A percentile compares a stretch with the other conserved stretches of the same genome.
Evolutionary conservation across 495 filamentous ascomycete species (phyloP).

Genomic region (Tuber brumale): DNA sequence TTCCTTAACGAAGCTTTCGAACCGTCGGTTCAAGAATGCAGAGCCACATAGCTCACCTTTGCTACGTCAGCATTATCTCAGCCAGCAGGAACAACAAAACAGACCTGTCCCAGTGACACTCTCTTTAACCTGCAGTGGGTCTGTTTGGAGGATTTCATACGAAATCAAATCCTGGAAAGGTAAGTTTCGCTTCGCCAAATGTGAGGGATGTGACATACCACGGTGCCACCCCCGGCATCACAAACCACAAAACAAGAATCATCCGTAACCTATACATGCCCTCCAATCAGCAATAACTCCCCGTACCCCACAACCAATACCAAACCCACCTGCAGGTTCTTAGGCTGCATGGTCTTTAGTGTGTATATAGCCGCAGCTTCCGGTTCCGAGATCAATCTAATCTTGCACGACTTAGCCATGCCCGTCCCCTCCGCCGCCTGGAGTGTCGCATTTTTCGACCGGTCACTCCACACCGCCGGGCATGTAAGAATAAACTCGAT

Average conservation of each 20-base stretch:
- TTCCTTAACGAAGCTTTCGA: constrained; percentile 58
- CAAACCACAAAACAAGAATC: constrained; percentile 49
- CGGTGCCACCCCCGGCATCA: constrained; percentile 57
- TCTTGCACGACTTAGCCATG: constrained; percentile 35
- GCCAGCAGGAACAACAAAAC: background rate
- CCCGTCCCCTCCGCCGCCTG: constrained; percentile 62
- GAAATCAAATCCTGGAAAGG: constrained; percentile 44
- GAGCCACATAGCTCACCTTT: constrained; percentile 53
- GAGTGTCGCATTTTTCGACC: constrained; percentile 62
- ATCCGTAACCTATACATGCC: constrained; percentile 41
- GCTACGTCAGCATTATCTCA: constrained; percentile 13
- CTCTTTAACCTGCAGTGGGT: constrained; percentile 49
- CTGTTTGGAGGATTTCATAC: constrained; percentile 50
- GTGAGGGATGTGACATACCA: constrained; percentile 21
- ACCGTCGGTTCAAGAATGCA: constrained; percentile 57
- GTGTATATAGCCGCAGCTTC: constrained; percentile 72
- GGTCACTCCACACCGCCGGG: constrained; percentile 62
- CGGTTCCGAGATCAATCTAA: constrained; percentile 60
- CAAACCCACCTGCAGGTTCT: constrained; percentile 47
- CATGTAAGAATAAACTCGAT: constrained; percentile 45
- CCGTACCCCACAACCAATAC: constrained; percentile 44
- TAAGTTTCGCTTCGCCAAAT: background rate
- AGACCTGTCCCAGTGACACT: constrained; percentile 48
- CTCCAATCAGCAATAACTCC: background rate
- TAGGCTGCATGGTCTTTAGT: constrained; percentile 60